Evolutionary conservation across 2,329 filamentous ascomycete genomes (phyloP).

Genomic region (Cyphellophora attinorum): DNA sequence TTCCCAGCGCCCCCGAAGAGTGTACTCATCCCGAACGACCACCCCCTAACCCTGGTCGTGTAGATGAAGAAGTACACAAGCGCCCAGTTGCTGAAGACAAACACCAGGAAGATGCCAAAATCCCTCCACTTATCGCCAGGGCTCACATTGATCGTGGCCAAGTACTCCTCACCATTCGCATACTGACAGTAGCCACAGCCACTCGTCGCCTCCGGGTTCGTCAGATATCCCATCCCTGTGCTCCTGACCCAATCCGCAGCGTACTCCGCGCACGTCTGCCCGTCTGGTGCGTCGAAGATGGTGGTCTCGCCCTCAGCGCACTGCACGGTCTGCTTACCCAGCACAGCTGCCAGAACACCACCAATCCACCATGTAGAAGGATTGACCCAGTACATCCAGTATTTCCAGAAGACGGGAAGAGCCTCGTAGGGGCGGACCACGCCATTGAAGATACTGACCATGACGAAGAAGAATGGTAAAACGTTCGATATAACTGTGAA

Average conservation of each 20-base stretch:
- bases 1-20: constrained; percentile 43
- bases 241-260: constrained; percentile 48
- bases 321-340: constrained; percentile 41
- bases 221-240: constrained; percentile 39
- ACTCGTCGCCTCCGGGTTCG: constrained; percentile 47
- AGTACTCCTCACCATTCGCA: constrained; percentile 55
- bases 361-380: constrained; percentile 64
- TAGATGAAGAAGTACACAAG: constrained; percentile 72
- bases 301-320: constrained; percentile 51
- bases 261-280: constrained; percentile 56
- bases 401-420: constrained; percentile 35
- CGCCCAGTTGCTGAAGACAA: constrained; percentile 60
- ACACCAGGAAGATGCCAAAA: constrained; percentile 64
- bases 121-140: constrained; percentile 58
- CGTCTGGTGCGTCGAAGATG: constrained; percentile 55
- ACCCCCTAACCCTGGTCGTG: constrained; percentile 59
- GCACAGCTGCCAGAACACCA: constrained; percentile 56
- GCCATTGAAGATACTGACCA: constrained; percentile 68
- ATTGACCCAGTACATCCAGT: constrained; percentile 51
- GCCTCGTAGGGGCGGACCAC: constrained; percentile 59
- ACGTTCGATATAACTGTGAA: constrained; percentile 69
- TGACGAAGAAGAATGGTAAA: constrained; percentile 72
- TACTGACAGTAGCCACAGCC: constrained; percentile 66
- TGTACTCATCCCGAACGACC: constrained; percentile 58
- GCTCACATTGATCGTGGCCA: constrained; percentile 47